Percentiles rank a stretch among this genome's conserved stretches.
phyloP scores from a whole-genome alignment of 495 filamentous ascomycete genomes.

The Penicillium coffeae region DNA sequence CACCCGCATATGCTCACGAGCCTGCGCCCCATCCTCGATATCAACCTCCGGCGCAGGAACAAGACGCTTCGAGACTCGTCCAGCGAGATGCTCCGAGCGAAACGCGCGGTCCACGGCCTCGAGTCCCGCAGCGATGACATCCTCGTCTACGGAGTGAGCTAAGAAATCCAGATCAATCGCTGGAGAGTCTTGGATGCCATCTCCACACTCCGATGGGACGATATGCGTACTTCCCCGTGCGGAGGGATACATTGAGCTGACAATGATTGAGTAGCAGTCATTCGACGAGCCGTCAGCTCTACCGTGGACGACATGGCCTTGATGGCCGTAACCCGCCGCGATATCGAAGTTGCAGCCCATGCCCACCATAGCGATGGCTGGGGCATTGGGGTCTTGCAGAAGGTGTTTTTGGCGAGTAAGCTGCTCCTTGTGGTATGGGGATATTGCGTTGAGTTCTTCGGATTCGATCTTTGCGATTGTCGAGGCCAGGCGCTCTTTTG shows the following conservation, averaged over 20 bases:
- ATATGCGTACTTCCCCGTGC: not conserved
- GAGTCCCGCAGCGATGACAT: constrained; percentile 14
- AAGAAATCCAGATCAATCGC: constrained; percentile 3
- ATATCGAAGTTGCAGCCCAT: no score
- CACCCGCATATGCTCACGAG: not conserved
- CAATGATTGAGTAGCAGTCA: not conserved
- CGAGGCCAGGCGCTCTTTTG: no score
- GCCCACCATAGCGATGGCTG: no score
- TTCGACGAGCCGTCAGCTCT: no score
- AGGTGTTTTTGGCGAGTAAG: no score
- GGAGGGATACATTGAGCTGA: not conserved
- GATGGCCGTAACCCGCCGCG: no score
- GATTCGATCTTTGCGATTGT: no score
- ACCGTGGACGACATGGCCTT: no score
- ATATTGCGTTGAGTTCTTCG: no score
- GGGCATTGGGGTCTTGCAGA: no score
- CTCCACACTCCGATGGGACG: constrained; percentile 12
- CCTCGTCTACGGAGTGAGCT: constrained; percentile 7
- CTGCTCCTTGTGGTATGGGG: no score
- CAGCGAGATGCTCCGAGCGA: constrained; percentile 5
- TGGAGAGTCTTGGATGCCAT: constrained; percentile 15
- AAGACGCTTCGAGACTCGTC: not conserved
- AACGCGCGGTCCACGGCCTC: constrained; percentile 9
- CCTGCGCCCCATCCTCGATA: not conserved
- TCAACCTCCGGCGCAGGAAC: not conserved